phyloP scores from a whole-genome alignment of 768 basidiomycete genomes.

The Sporobolomyces phaffii region DNA sequence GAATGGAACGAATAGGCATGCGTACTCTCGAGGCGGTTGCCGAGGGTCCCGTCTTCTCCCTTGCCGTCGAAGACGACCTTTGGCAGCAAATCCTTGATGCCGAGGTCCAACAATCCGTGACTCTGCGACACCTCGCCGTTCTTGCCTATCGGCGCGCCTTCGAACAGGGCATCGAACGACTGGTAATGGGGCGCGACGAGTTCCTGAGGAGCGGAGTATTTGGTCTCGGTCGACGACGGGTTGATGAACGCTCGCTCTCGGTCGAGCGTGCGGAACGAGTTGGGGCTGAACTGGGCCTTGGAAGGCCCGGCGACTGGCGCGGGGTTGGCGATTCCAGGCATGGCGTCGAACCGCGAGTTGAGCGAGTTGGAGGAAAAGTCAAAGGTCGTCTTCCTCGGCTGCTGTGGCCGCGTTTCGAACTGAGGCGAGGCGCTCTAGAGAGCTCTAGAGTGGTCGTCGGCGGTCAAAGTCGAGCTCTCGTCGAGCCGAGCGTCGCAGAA shows the following conservation, averaged over 20 bases:
- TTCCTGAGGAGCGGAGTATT: conserved; percentile 77
- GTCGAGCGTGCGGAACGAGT: conserved; percentile 41
- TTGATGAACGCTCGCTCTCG: conserved; percentile 55
- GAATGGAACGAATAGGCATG: conserved; percentile 24
- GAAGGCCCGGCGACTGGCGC: conserved; percentile 27
- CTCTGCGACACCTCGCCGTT: conserved; percentile 55
- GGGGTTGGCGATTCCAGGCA: conserved; percentile 16
- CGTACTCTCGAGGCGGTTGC: conserved; percentile 79
- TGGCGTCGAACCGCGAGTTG: not conserved
- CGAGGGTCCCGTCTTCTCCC: conserved; percentile 58
- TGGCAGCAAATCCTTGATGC: conserved; percentile 74
- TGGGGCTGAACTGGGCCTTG: conserved; percentile 35
- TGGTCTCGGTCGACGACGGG: conserved; percentile 63
- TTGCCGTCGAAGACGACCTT: conserved; percentile 88
- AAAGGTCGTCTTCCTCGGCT: not conserved
- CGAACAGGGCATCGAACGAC: conserved; percentile 93
- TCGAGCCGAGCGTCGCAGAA: too few species aligned
- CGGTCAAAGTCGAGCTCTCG: not conserved
- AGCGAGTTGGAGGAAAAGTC: not conserved
- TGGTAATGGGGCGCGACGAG: conserved; percentile 90
- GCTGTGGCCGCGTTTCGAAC: not conserved
- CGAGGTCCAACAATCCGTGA: conserved; percentile 69
- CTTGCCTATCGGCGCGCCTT: conserved; percentile 66
- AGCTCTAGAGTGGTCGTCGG: not conserved
- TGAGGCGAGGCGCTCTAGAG: not conserved